Conservation (phyloP, 2,329 filamentous ascomycete genomes). For the Parasarocladium wereldwijsianum region DNA sequence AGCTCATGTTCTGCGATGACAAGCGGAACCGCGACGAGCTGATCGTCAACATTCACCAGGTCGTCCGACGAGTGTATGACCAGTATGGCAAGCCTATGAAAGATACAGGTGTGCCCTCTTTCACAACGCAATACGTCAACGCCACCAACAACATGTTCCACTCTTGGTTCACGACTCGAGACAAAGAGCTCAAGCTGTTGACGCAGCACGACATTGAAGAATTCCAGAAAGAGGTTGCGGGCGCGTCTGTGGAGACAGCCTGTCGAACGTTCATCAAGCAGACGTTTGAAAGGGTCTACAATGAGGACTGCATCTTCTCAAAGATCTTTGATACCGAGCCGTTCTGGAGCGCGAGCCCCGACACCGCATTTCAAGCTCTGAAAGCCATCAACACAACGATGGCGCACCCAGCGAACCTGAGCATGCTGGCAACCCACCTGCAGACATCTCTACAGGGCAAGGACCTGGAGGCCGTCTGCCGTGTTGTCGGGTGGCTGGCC, state of each 20-base stretch:
- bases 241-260: slow-evolving; percentile 35
- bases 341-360: slow-evolving; percentile 31
- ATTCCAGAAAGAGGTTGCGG: slow-evolving; percentile 38
- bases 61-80: slow-evolving; percentile 37
- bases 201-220: slow-evolving; percentile 38
- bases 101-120: slow-evolving; percentile 26
- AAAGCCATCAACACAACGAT: slow-evolving; percentile 34
- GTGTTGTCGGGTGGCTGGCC: slow-evolving; percentile 40
- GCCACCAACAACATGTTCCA: slow-evolving; percentile 39
- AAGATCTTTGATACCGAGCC: slow-evolving; percentile 42
- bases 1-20: slow-evolving; percentile 39
- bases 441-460: slow-evolving; percentile 32
- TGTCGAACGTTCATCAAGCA: slow-evolving; percentile 45
- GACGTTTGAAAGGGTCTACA: slow-evolving; percentile 41
- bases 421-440: slow-evolving; percentile 32
- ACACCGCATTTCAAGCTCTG: slow-evolving; percentile 35
- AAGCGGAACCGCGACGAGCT: slow-evolving; percentile 42
- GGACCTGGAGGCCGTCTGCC: slow-evolving; percentile 35
- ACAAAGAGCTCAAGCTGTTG: slow-evolving; percentile 36
- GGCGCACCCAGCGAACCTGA: slow-evolving; percentile 38
- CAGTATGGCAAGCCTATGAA: slow-evolving; percentile 30
- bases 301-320: slow-evolving; percentile 36
- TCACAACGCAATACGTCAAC: slow-evolving; percentile 29
- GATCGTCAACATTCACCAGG: slow-evolving; percentile 39
- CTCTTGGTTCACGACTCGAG: slow-evolving; percentile 35